Conservation (phyloP, 2,329 filamentous ascomycete species). For the Pseudodiploospora longispora region DNA sequence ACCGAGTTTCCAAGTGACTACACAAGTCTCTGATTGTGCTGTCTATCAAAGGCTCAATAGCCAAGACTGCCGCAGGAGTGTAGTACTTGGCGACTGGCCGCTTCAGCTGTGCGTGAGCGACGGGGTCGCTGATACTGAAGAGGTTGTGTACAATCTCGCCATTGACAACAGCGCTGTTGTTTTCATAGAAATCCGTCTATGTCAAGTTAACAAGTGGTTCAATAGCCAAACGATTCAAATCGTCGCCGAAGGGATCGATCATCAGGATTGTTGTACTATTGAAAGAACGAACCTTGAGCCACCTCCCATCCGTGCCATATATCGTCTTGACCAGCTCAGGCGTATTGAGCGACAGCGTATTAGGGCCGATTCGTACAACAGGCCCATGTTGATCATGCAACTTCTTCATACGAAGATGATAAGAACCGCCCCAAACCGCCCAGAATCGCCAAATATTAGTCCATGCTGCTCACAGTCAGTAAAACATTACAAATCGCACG, state of each 20-base stretch:
- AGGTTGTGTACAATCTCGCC: constrained; percentile 17
- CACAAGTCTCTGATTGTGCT: constrained; percentile 23
- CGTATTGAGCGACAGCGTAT: constrained; percentile 27
- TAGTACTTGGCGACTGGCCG: constrained; percentile 21
- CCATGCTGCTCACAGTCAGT: too few species aligned
- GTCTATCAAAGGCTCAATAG: constrained; percentile 20
- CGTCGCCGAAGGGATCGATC: too few species aligned
- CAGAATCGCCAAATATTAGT: too few species aligned
- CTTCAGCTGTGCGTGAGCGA: constrained; percentile 14
- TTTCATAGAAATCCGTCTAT: constrained; percentile 18
- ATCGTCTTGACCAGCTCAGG: constrained; percentile 28
- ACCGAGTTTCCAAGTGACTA: constrained; percentile 22
- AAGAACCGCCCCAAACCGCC: too few species aligned
- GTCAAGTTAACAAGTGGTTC: neutral
- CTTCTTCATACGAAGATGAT: constrained; percentile 19
- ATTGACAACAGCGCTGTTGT: constrained; percentile 17
- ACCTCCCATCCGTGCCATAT: constrained; percentile 26
- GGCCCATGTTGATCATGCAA: constrained; percentile 31
- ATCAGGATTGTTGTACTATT: neutral
- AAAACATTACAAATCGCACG: too few species aligned
- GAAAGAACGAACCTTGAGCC: constrained; percentile 19
- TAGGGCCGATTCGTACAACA: constrained; percentile 33
- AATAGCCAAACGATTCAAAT: too few species aligned
- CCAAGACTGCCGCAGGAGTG: constrained; percentile 10
- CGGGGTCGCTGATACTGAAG: constrained; percentile 17